Evolutionary conservation across 225 moss, liverwort and hornwort genomes (phyloP), one percentile per base, ranked within the genome.

Genomic region (Pseudoscleropodium purum): DNA sequence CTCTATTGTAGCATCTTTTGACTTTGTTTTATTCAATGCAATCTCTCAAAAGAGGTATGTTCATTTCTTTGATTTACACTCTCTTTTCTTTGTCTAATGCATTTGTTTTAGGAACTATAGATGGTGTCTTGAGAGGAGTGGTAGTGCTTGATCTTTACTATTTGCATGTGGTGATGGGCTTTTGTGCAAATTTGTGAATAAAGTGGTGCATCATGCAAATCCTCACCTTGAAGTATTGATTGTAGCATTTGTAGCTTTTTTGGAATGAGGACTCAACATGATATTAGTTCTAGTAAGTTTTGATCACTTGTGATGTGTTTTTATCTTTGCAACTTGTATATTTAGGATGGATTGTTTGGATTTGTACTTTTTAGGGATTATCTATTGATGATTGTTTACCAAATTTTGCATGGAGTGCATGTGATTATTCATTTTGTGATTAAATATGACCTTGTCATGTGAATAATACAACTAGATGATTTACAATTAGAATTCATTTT

Each of bases 31-130:
- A 31, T 2, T 12, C 0, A 49, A 0, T 49, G 49, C 0, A 75
- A 0, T 75, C 19, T 49, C 2, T 31, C 0, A 47, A 1, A 0
- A 7, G 1, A 18, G 47, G 6, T 11, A 18, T 0, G 0, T 43
- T 30, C 30, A 74, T 45, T 43, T 74, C 45, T 52, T 73, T 30
- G 10, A 45, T 30, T 47, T 75, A 2, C 0, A 6, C 17, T 45
- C 10, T 74, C 30, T 30, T 47, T 74, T 10, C 10, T 30, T 0
- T 1, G 0, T 45, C 4, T 1, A 45, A 4, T 18, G 10, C 6
- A 75, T 47, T 47, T 47, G 47, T 47, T 47, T 47, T 3, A 47
- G 2, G 31, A 75, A 47, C 4, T 47, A 8, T 2, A 72, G 1
- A n/a, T 9, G 3, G 4, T 15, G 17, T 3, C 30, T 1, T 31